phyloP scores from a whole-genome alignment of 2,329 filamentous ascomycete species.

The Pyrenochaeta sp. region DNA sequence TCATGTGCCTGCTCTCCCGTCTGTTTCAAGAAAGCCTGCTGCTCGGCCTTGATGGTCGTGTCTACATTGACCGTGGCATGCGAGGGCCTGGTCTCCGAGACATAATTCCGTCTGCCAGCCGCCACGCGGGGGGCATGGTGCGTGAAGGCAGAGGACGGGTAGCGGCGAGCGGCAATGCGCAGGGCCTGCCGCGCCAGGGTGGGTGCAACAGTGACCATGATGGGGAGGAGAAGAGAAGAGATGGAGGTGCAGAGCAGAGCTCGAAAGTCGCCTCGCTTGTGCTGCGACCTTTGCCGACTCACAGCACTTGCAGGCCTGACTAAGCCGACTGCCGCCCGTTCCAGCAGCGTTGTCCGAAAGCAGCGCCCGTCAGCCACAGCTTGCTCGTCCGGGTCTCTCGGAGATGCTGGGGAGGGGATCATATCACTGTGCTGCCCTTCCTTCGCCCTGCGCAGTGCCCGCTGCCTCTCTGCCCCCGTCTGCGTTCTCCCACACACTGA shows the following conservation, averaged over 20 bases:
- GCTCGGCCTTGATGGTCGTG: conserved; percentile 84
- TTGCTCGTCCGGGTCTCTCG: conserved; percentile 6
- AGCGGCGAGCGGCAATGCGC: conserved; percentile 61
- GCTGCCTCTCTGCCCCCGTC: not conserved
- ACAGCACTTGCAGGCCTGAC: conserved; percentile 4
- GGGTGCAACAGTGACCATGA: conserved; percentile 63
- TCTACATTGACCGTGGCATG: conserved; percentile 83
- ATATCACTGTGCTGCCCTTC: not conserved
- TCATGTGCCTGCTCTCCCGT: conserved; percentile 62
- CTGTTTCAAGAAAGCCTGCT: conserved; percentile 74
- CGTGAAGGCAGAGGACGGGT: conserved; percentile 52
- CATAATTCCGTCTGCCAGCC: conserved; percentile 69
- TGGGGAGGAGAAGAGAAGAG: conserved; percentile 21
- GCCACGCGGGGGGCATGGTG: conserved; percentile 51
- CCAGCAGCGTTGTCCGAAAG: conserved; percentile 5
- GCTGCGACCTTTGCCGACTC: conserved; percentile 5
- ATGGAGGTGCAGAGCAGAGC: conserved; percentile 12
- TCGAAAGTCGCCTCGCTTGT: conserved; percentile 9
- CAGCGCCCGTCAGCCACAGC: conserved; percentile 6
- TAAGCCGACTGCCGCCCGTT: conserved; percentile 5
- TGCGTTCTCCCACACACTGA: not conserved
- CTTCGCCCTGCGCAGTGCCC: not conserved
- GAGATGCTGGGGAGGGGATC: not conserved
- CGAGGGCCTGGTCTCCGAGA: conserved; percentile 81
- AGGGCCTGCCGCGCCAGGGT: conserved; percentile 78